Base-by-base conservation (phyloP, 352 stramenopile genomes). In the Phytophthora tentaculata region DNA sequence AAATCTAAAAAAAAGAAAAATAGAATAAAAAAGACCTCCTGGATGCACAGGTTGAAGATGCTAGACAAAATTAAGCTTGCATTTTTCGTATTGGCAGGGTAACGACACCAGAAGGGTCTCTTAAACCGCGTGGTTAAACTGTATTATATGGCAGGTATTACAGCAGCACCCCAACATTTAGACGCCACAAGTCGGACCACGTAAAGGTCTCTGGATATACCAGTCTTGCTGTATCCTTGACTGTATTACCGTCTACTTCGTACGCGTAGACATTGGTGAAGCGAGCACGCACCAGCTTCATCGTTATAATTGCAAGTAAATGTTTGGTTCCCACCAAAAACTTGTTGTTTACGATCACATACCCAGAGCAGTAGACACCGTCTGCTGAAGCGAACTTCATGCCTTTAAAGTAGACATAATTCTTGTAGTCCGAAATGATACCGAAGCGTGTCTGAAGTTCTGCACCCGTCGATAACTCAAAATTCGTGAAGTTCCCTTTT, bases 401-500 rank as follows among this genome's bases (percentile, higher is more conserved):
- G 0, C 56, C 56, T 26, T 64, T 64, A 10, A 64, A 56, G 23
- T 64, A 56, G 14, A 64, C 56, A 10, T 63, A 63, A 12, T 67
- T 80, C 12, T 79, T 70, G 43, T 77, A 84, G 14, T 77, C 61
- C 1, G 61, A 83, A 19, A 84, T 64, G 7, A 84, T 54, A 1
- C 77, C 77, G 23, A 77, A 67, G 2, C 69, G 61, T n/a, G 63
- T 45, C 22, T 74, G 70, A 17, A 77, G 48, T 28, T 73, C 65
- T 7, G 61, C 70, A 44, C 70, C 70, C 5, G 70, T 77, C 10
- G 70, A 69, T 24, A 74, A 61, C 52, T 77, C 70, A 45, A 77
- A 77, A 14, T 74, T 77, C 16, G 70, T 77, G 3, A 74, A 51
- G 1, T 71, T 37, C 44, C 58, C 43, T 51, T 66, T 69, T 13